Conservation (phyloP, 2,329 filamentous ascomycete genomes). For the Trichophyton benhamiae region DNA sequence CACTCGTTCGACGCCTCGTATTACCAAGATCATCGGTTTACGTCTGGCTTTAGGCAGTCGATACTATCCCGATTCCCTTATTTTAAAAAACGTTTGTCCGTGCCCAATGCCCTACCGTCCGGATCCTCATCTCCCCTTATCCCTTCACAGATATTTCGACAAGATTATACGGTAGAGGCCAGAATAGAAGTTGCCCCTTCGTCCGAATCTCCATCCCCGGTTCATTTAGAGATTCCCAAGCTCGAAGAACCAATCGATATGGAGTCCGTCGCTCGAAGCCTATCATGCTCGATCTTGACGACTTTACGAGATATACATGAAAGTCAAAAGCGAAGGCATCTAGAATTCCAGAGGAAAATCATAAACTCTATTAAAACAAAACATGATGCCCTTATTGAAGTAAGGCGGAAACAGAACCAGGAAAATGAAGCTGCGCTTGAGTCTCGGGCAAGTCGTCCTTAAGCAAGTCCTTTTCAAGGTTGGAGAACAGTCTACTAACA, state of each 20-base stretch:
- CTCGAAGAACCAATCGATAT: constrained; percentile 24
- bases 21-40: constrained; percentile 8
- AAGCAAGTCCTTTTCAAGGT: neutral
- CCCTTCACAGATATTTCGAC: neutral
- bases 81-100: constrained; percentile 7
- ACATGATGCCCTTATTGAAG: constrained; percentile 22
- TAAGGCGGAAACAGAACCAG: constrained; percentile 22
- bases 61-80: constrained; percentile 9
- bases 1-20: constrained; percentile 19
- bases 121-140: neutral
- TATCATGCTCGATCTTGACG: constrained; percentile 20
- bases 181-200: neutral
- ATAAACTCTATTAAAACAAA: constrained; percentile 20
- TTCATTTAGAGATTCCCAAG: constrained; percentile 2
- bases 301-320: constrained; percentile 8
- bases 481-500: neutral
- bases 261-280: constrained; percentile 24
- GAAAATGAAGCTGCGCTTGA: constrained; percentile 25
- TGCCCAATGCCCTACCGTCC: neutral
- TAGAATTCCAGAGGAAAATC: constrained; percentile 22
- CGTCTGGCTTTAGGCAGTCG: constrained; percentile 11
- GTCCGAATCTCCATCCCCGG: neutral
- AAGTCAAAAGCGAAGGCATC: constrained; percentile 8
- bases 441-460: constrained; percentile 25
- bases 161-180: neutral